Percentiles rank a stretch among this genome's conserved stretches.
phyloP scores from a whole-genome alignment of 306 rosid species.

The Cicer pinnatifidum region DNA sequence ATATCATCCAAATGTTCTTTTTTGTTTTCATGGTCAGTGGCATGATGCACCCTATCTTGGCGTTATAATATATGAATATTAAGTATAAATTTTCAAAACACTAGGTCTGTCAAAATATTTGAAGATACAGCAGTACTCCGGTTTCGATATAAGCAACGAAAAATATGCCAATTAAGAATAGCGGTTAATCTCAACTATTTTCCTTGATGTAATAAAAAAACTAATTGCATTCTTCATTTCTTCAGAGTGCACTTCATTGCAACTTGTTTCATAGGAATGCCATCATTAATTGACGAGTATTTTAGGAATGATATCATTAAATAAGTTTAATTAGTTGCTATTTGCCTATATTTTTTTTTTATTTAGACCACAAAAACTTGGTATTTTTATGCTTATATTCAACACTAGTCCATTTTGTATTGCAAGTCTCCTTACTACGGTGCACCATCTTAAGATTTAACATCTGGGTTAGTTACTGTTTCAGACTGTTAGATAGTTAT shows the following conservation, averaged over 20 bases:
- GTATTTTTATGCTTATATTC: background rate
- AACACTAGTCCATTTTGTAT: background rate
- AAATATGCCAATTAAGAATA: background rate
- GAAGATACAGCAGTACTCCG: background rate
- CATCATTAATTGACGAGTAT: slow-evolving; percentile 3
- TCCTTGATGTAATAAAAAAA: background rate
- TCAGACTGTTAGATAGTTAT: background rate
- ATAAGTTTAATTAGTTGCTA: background rate
- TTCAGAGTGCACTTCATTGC: background rate
- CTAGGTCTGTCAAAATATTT: background rate
- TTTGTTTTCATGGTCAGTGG: slow-evolving; percentile 6
- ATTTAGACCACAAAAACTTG: background rate
- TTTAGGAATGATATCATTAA: background rate
- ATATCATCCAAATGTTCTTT: slow-evolving; percentile 2
- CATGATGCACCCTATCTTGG: slow-evolving; percentile 1
- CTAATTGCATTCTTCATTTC: background rate
- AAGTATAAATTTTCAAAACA: slow-evolving; percentile 3
- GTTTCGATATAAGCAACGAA: background rate
- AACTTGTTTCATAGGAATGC: background rate
- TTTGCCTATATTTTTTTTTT: background rate
- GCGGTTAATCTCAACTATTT: background rate
- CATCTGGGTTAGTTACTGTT: background rate
- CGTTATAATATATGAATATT: background rate
- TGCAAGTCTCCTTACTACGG: background rate
- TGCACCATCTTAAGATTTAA: background rate